Evolutionary conservation across 2,329 filamentous ascomycete genomes (phyloP), one percentile per base, ranked within the genome.

Genomic region (Sarocladium strictum): DNA sequence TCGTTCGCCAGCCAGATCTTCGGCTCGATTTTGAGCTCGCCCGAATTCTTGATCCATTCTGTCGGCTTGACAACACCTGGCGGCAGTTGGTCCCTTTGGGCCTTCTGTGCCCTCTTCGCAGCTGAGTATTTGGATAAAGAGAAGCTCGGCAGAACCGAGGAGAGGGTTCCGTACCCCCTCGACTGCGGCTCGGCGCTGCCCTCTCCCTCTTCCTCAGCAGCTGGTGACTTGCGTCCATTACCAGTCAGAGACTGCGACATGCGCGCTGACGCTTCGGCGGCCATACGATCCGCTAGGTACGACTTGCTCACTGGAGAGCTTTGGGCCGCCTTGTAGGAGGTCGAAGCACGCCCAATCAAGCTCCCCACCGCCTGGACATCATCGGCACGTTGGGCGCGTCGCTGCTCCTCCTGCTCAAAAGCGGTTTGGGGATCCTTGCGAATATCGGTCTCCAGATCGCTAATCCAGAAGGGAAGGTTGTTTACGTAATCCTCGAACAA

Each of bases 1-100:
- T 99, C 93, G 71, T 99, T 99, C 54, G 94, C 94, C 55, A 99
- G 85, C 93, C 94, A 99, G 27, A 99, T 93, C 72, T 99, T 99
- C 58, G 90, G 91, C 74, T 99, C 94, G 55, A 99, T 90, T 66
- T 91, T 88, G 60, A 97, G 81, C 33, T 91, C 89, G 2, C 94
- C 93, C 32, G 87, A 82, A 71, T 99, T 95, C 76, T 99, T 99
- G 77, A 99, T 89, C 85, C 93, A 95, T 60, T 84, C 79, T 9
- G 81, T 83, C 1, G 94, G 94, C 65, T 95, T 85, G 21, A 82
- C 82, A n/a, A 99, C 90, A 29, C 94, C 94, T 24, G 91, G 88
- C 0, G 94, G 94, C 2, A 97, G 77, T 53, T 78, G 72, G 26
- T 74, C 72, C 26, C 70, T 69, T 38, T 61, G 59, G n/a, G 62